Base-by-base conservation (phyloP, 495 filamentous ascomycete genomes). In the Sporormia fimetaria region DNA sequence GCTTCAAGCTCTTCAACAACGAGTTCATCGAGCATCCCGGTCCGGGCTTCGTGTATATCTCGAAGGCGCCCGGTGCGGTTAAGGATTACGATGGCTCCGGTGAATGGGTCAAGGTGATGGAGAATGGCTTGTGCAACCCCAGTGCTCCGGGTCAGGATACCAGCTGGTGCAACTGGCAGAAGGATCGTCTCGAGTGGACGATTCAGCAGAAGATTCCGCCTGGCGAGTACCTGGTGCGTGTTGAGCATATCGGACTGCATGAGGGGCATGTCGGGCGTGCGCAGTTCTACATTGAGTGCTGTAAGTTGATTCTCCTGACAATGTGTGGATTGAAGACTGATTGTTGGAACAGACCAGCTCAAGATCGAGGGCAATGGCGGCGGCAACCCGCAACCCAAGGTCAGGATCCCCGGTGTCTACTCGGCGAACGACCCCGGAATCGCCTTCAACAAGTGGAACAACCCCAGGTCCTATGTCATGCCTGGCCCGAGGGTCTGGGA, bases 1-100 rank as follows among this genome's bases (percentile, higher is more conserved):
- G 52, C 16, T 55, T 55, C 42, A 51, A 51, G 38, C 37, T 51
- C 15, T 49, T 43, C 37, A 50, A 51, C 36, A 47, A 55, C 18
- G 52, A 47, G 30, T 47, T 47, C 21, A 51, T 55, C 37, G 52
- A 55, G 24, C 52, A 55, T 16, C 52, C 52, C 12, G 47, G 52
- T 12, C 52, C 47, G 14, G 47, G 47, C 27, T 43, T 47, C 10
- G 47, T 55, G 1, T 55, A 55, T 25, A 47, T 55, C 25, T 37
- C 23, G 18, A 50, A 55, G 31, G 52, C 52, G 9, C 52, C 52
- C 7, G 52, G 42, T 17, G 18, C 8, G 4, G 52, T 55, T 2
- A 28, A 23, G 1, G 36, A 36, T 23, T 55, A 55, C 34, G 52
- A 55, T 22, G 52, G 52, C n/a, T 28, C n/a, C 21, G 52, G 52